Conservation (phyloP, 2,329 filamentous ascomycete species). For the Cyclaneusma minus region DNA sequence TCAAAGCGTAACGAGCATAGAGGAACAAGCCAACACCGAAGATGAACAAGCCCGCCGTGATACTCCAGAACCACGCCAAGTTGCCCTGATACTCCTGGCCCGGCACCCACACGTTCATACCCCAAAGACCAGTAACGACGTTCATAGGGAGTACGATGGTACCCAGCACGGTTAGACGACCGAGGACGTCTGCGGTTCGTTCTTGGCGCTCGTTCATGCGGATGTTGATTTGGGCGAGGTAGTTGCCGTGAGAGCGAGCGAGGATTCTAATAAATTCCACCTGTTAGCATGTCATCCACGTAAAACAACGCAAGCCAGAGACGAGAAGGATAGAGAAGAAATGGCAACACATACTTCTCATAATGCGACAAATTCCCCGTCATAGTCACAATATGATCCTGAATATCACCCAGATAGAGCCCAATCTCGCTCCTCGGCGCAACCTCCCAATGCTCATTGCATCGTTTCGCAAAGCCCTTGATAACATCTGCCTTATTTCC, state of each 20-base stretch:
- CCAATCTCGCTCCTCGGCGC: conserved; percentile 91
- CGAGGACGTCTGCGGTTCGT: conserved; percentile 85
- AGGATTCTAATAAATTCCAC: conserved; percentile 65
- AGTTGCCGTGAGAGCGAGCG: conserved; percentile 84
- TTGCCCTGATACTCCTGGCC: conserved; percentile 71
- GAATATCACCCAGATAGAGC: conserved; percentile 94
- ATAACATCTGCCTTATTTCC: conserved; percentile 98
- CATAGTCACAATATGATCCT: conserved; percentile 99
- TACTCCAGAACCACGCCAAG: conserved; percentile 58
- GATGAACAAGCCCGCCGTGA: conserved; percentile 57
- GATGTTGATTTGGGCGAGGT: conserved; percentile 98
- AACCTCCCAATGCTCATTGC: conserved; percentile 96
- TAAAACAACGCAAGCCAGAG: conserved; percentile 7
- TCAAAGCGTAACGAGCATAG: too few species aligned
- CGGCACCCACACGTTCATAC: conserved; percentile 95
- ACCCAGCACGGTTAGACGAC: conserved; percentile 86
- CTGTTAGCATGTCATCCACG: too few species aligned
- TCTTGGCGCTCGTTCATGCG: conserved; percentile 97
- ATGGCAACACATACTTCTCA: conserved; percentile 55
- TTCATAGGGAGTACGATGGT: conserved; percentile 99
- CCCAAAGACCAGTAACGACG: conserved; percentile 96
- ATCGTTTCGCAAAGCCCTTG: conserved; percentile 95
- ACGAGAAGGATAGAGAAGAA: not conserved
- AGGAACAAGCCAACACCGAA: conserved; percentile 65
- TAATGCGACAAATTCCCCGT: conserved; percentile 91